Evolutionary conservation across 768 basidiomycete species (phyloP).

Genomic region (Tulasnella sp.): DNA sequence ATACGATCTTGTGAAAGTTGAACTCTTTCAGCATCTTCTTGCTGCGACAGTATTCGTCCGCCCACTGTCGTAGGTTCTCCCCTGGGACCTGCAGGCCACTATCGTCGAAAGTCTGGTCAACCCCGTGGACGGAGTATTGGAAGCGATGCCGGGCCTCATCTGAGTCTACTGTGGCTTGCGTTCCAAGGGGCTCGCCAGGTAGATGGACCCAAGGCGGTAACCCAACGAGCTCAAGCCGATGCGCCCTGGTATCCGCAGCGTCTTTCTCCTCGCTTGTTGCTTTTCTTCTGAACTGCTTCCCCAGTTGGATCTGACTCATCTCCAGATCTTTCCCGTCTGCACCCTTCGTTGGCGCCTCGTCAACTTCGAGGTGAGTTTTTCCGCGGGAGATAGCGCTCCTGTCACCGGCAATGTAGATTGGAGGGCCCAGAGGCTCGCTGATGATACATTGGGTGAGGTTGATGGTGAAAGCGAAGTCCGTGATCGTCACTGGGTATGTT

Average conservation of each 20-base stretch:
- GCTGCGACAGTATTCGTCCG: constrained; percentile 68
- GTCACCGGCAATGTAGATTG: constrained; percentile 54
- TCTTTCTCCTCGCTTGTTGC: constrained; percentile 32
- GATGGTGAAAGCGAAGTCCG: constrained; percentile 64
- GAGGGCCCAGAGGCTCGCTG: constrained; percentile 20
- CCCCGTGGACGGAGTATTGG: background rate
- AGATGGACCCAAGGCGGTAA: constrained; percentile 38
- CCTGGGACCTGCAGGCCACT: constrained; percentile 30
- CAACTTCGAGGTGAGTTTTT: constrained; percentile 46
- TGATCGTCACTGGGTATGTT: constrained; percentile 45
- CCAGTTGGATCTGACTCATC: constrained; percentile 20
- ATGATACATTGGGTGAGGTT: constrained; percentile 39
- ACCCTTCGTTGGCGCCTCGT: constrained; percentile 22
- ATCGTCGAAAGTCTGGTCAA: constrained; percentile 1
- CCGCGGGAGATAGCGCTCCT: constrained; percentile 55
- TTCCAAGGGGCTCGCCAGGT: background rate
- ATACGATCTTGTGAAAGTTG: constrained; percentile 55
- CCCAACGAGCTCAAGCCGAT: constrained; percentile 21
- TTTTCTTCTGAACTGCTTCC: constrained; percentile 23
- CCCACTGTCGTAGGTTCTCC: constrained; percentile 62
- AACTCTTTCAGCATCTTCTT: constrained; percentile 68
- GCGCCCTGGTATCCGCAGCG: background rate
- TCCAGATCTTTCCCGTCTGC: constrained; percentile 24
- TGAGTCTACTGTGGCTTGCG: constrained; percentile 4
- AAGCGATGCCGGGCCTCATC: background rate